These are phyloP conservation scores for Russula vinacea DNA, from an alignment of 768 basidiomycete genomes.

Conservation along the genomic window DNA sequence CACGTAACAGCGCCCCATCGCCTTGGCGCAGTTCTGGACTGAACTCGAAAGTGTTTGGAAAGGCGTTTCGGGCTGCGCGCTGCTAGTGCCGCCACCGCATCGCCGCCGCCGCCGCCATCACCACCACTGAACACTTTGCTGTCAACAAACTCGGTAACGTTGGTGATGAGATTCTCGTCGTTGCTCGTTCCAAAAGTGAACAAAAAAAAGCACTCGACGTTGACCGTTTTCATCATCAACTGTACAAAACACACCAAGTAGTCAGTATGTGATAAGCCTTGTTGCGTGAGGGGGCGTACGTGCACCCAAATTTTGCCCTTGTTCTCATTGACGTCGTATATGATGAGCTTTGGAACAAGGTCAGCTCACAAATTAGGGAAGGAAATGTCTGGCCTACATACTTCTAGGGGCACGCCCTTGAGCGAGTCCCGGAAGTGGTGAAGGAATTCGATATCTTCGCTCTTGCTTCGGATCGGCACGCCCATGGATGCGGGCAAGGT, in stretches of 20 bases:
- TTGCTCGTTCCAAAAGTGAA: neutral
- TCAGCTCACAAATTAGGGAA: neutral
- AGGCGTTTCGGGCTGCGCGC: neutral
- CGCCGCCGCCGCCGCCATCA: no score
- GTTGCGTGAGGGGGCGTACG: neutral
- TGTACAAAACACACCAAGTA: neutral
- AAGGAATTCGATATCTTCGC: neutral
- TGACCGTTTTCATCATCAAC: neutral
- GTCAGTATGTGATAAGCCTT: neutral
- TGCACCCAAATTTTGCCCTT: conserved; percentile 1
- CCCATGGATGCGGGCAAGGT: neutral
- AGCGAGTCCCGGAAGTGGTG: neutral
- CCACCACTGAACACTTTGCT: neutral
- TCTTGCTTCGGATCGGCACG: neutral
- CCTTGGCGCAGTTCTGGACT: neutral
- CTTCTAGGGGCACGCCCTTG: neutral
- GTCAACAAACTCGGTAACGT: conserved; percentile 1
- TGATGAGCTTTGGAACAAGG: conserved; percentile 2
- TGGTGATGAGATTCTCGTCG: neutral
- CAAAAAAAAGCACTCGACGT: neutral
- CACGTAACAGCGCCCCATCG: neutral
- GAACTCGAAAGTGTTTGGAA: neutral
- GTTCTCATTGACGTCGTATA: conserved; percentile 5
- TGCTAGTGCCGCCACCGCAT: neutral
- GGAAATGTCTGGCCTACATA: neutral